Percentiles rank a stretch among this genome's conserved stretches.
Conservation (phyloP, 495 filamentous ascomycete species). For the Neurospora sublineolata region DNA sequence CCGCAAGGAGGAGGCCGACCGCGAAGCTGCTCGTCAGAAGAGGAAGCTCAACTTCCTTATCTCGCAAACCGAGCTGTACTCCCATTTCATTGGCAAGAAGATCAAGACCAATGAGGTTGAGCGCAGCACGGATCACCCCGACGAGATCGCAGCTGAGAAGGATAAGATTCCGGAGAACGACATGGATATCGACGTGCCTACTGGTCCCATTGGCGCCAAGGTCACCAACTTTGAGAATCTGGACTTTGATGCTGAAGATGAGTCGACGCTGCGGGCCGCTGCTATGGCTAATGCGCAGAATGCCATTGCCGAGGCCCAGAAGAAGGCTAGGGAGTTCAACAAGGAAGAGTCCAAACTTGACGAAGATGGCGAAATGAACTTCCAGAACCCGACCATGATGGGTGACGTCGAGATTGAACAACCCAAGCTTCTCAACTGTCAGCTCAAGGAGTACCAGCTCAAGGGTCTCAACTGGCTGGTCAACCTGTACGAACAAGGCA, state of each 20-base stretch:
- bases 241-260: slow-evolving; percentile 93
- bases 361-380: slow-evolving; percentile 94
- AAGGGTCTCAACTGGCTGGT: slow-evolving; percentile 99
- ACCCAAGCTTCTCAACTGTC: slow-evolving; percentile 83
- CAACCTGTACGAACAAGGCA: slow-evolving; percentile 97
- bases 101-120: slow-evolving; percentile 94
- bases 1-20: slow-evolving; percentile 90
- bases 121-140: slow-evolving; percentile 68
- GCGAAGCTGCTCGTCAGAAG: slow-evolving; percentile 93
- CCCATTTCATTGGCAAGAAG: slow-evolving; percentile 98
- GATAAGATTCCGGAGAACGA: slow-evolving; percentile 32
- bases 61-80: slow-evolving; percentile 96
- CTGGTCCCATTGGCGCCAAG: slow-evolving; percentile 48
- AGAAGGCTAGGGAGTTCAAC: slow-evolving; percentile 89
- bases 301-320: slow-evolving; percentile 88
- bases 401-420: slow-evolving; percentile 89
- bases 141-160: slow-evolving; percentile 39
- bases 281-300: slow-evolving; percentile 94
- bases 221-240: slow-evolving; percentile 89
- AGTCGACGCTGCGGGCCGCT: slow-evolving; percentile 64
- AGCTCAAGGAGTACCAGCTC: slow-evolving; percentile 95
- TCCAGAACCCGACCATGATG: slow-evolving; percentile 94
- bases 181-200: slow-evolving; percentile 48
- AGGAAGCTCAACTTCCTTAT: slow-evolving; percentile 99
- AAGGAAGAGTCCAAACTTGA: slow-evolving; percentile 50